Base-by-base conservation (phyloP, 768 basidiomycete genomes). In the Tulasnella sp. region DNA sequence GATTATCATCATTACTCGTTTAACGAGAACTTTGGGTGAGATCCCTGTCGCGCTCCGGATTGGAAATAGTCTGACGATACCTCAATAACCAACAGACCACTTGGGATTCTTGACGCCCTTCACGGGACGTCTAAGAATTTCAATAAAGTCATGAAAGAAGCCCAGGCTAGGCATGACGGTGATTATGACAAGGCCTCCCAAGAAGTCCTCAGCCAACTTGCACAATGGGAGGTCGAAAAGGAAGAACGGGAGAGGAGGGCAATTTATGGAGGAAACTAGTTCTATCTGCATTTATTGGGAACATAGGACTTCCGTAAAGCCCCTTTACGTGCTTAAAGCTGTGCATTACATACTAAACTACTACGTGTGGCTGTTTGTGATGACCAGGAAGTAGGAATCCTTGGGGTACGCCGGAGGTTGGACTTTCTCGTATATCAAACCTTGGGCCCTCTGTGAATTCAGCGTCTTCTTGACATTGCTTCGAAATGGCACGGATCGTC, bases 21-120 rank as follows among this genome's bases (percentile, higher is more conserved):
- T 19, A 76, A 76, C 34, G 75, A 69, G 69, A 69, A 69, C 67
- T 76, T 69, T 29, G 75, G 75, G 75, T 76, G 69, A 71, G 67
- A 34, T 39, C 22, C 5, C 29, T 3, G 29, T 36, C n/a, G 3
- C 36, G 7, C n/a, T 4, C 29, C 34, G 25, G 8, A 37, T 22
- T 8, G 29, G 37, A 37, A 36, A 37, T 22, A 14, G 6, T 64
- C 8, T 15, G 29, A 8, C 70, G 72, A 72, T n/a, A 6, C 25
- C 14, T 19, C 2, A 14, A 31, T 34, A 8, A 3, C 40, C 25
- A 15, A 19, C 67, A 76, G 75, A 25, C 75, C 75, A 9, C 31
- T 54, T 19, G 75, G 75, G 3, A 40, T 76, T 29, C 40, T 76
- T 15, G 75, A 76, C 31, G 75, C 75, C 67, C 31, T 76, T 6